Conservation (phyloP, 225 moss, liverwort and hornwort genomes). For the Bryoerythrophyllum caledonicum region DNA sequence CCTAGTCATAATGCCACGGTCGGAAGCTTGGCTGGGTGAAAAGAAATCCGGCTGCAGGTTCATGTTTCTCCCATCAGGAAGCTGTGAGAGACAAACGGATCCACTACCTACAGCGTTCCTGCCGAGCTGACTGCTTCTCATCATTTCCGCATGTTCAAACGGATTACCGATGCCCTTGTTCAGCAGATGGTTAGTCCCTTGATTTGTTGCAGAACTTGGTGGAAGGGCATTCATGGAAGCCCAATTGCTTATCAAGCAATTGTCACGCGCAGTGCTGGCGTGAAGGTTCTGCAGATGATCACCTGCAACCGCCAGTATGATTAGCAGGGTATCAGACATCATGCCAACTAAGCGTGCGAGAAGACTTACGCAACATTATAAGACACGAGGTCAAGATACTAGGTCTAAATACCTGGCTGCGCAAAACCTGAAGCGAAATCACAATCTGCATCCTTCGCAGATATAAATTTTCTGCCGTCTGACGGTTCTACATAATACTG, state of each 20-base stretch:
- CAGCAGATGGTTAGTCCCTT: slow-evolving; percentile 53
- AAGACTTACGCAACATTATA: neutral
- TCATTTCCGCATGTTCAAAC: slow-evolving; percentile 64
- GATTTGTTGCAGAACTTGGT: slow-evolving; percentile 65
- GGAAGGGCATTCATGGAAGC: slow-evolving; percentile 65
- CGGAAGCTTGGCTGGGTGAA: slow-evolving; percentile 73
- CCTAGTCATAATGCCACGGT: slow-evolving; percentile 70
- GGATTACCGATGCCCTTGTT: slow-evolving; percentile 58
- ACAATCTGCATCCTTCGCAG: slow-evolving; percentile 74
- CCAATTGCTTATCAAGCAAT: slow-evolving; percentile 54
- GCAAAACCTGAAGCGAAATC: slow-evolving; percentile 66
- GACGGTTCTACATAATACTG: slow-evolving; percentile 68
- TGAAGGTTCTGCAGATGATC: slow-evolving; percentile 68
- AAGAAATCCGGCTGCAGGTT: slow-evolving; percentile 59
- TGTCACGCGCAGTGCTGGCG: slow-evolving; percentile 46
- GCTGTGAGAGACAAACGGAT: slow-evolving; percentile 62
- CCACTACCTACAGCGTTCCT: slow-evolving; percentile 48
- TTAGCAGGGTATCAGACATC: slow-evolving; percentile 10
- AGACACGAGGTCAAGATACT: slow-evolving; percentile 2
- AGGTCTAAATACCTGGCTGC: slow-evolving; percentile 40
- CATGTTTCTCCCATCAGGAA: slow-evolving; percentile 79
- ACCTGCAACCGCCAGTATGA: slow-evolving; percentile 37
- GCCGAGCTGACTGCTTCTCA: slow-evolving; percentile 58
- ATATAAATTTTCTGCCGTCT: slow-evolving; percentile 61
- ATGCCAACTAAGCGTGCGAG: neutral